Base-by-base conservation (phyloP, 495 filamentous ascomycete species). In the Aspergillus homomorphus region DNA sequence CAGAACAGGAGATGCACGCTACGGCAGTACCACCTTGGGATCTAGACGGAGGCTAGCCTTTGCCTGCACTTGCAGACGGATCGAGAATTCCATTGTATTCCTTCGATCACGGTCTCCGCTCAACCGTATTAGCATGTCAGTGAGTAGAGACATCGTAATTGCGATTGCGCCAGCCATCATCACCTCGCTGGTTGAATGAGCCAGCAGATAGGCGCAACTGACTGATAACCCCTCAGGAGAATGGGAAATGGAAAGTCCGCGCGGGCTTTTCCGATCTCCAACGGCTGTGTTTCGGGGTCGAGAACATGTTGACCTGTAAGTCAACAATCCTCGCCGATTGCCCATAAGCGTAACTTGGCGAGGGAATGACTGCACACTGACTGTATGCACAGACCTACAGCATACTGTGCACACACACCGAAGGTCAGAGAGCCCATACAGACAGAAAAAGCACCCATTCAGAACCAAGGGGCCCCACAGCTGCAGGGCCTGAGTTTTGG, bases 401-500 rank as follows among this genome's bases (percentile, higher is more conserved):
- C 9, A 7, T 45, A 18, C 16, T 54, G 23, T 24, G 18, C 44
- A 26, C n/a, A 55, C 8, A 12, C 12, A 23, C 45, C 19, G 43
- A 56, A 61, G 56, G 53, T 18, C 12, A 45, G 55, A 51, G n/a
- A 49, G 28, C 10, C 15, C 18, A 6, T n/a, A 53, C 18, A n/a
- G 23, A 53, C 42, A 53, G 33, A 42, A 53, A 53, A 16, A 43
- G 33, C 16, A 33, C 24, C 23, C 15, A 22, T 3, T 16, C 22
- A 51, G 23, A 51, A 30, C 23, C 22, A 51, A 30, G 22, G 1
- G n/a, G n/a, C 30, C 14, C 23, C 23, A 22, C n/a, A 30, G 30
- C 30, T 42, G 24, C 28, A 42, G 18, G 21, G 28, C 21, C 30
- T 19, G 51, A 3, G 8, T 6, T 16, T 41, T 24, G 14, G 6